Conservation (phyloP, 2,329 filamentous ascomycete genomes). For the Fusarium drepaniforme region DNA sequence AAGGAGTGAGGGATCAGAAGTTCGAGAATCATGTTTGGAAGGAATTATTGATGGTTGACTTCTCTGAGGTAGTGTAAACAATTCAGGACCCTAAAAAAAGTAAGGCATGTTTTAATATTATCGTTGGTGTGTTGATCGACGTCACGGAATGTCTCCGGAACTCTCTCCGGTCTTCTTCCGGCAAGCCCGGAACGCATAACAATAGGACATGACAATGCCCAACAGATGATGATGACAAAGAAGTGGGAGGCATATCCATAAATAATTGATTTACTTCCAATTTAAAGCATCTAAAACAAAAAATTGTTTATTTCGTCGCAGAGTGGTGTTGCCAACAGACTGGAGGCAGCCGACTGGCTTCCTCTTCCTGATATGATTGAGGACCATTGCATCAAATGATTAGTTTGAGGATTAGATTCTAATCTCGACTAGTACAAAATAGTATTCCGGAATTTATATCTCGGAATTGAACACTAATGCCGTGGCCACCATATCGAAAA, state of each 20-base stretch:
- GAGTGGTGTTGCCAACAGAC: neutral
- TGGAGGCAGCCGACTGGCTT: neutral
- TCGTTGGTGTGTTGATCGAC: neutral
- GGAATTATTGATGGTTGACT: neutral
- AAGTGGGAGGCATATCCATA: neutral
- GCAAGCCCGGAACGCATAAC: neutral
- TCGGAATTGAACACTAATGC: neutral
- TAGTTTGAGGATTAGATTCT: neutral
- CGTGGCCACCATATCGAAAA: neutral
- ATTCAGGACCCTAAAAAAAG: neutral
- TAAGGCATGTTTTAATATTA: neutral
- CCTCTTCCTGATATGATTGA: neutral
- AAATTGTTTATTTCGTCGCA: neutral
- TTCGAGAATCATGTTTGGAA: conserved; percentile 9
- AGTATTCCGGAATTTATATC: neutral
- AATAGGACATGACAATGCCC: neutral
- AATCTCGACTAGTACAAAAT: neutral
- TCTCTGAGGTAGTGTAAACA: too few species aligned
- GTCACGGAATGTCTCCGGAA: neutral
- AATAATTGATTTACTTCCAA: neutral
- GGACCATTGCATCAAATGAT: neutral
- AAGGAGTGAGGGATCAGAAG: conserved; percentile 10
- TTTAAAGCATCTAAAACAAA: neutral
- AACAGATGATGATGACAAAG: neutral
- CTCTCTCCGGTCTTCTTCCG: neutral